Percentiles rank a stretch among this genome's conserved stretches.
Conservation (phyloP, 108 stramenopile species). For the Cyclotella choctawhatcheeana region DNA sequence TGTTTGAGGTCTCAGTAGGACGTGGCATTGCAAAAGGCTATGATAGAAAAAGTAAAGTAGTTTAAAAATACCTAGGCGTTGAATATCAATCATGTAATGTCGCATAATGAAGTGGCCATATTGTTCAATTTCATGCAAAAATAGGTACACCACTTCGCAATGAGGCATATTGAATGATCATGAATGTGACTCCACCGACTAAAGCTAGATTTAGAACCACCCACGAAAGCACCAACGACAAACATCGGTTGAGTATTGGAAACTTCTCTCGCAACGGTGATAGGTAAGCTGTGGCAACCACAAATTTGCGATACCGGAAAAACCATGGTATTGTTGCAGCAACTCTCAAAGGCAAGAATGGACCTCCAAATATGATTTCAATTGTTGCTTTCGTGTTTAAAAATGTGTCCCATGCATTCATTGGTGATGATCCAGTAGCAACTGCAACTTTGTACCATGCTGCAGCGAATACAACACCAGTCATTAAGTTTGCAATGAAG, state of each 20-base stretch:
- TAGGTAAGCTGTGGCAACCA: slow-evolving; percentile 17
- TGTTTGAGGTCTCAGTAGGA: slow-evolving; percentile 24
- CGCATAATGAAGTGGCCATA: too few relatives aligned
- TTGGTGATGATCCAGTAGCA: slow-evolving; percentile 30
- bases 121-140: slow-evolving; percentile 8
- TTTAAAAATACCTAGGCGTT: neutral
- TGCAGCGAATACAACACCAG: slow-evolving; percentile 40
- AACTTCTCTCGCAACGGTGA: slow-evolving; percentile 43
- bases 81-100: neutral
- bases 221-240: slow-evolving; percentile 33
- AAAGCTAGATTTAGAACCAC: slow-evolving; percentile 29
- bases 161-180: slow-evolving; percentile 24
- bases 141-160: slow-evolving; percentile 26
- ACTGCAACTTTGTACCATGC: slow-evolving; percentile 45
- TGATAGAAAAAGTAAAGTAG: neutral
- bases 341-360: slow-evolving; percentile 46
- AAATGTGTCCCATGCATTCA: slow-evolving; percentile 31
- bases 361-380: slow-evolving; percentile 52
- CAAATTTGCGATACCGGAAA: slow-evolving; percentile 47
- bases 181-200: slow-evolving; percentile 26
- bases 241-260: slow-evolving; percentile 45
- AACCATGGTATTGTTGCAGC: slow-evolving; percentile 50
- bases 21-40: neutral
- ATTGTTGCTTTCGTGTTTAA: slow-evolving; percentile 28
- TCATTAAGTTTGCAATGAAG: slow-evolving; percentile 49